These are phyloP conservation scores for Phtheirospermum japonicum DNA, from an alignment of 257 asterid genomes.

Conservation along the genomic window DNA sequence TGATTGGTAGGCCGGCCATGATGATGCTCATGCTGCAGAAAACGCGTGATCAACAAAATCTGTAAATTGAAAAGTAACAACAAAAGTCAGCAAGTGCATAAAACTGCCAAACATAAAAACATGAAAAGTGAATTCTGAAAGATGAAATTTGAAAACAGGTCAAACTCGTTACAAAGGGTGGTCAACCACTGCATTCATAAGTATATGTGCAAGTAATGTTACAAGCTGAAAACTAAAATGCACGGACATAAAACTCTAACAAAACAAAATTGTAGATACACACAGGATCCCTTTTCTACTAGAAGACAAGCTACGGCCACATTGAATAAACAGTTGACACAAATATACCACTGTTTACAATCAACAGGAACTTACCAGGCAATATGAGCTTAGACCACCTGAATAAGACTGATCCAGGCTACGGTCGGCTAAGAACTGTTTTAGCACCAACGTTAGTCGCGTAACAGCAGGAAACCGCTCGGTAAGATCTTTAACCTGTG, in stretches of 20 bases:
- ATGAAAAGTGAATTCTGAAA: slow-evolving; percentile 21
- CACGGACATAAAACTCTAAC: slow-evolving; percentile 20
- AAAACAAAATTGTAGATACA: slow-evolving; percentile 1
- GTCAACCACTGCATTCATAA: slow-evolving; percentile 3
- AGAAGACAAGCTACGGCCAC: slow-evolving; percentile 4
- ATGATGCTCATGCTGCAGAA: slow-evolving; percentile 98
- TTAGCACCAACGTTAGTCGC: slow-evolving; percentile 90
- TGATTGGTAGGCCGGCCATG: slow-evolving; percentile 78
- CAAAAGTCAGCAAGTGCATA: slow-evolving; percentile 33
- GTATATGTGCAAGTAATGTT: too few species aligned
- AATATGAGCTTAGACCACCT: slow-evolving; percentile 96
- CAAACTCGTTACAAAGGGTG: not conserved
- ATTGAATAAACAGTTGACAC: not conserved
- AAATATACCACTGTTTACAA: not conserved
- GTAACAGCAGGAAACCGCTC: slow-evolving; percentile 89
- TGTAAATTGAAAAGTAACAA: slow-evolving; percentile 37
- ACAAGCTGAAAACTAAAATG: slow-evolving; percentile 15
- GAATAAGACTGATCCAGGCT: slow-evolving; percentile 96
- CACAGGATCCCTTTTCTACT: slow-evolving; percentile 7
- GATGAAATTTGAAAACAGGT: slow-evolving; percentile 11
- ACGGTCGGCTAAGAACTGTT: slow-evolving; percentile 98
- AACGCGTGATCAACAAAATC: slow-evolving; percentile 84
- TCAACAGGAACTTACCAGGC: slow-evolving; percentile 63
- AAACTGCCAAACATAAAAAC: slow-evolving; percentile 15
- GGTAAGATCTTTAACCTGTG: slow-evolving; percentile 89